Evolutionary conservation across 1,284 basidiomycete genomes (phyloP).

Genomic region (Leccinum laetum): DNA sequence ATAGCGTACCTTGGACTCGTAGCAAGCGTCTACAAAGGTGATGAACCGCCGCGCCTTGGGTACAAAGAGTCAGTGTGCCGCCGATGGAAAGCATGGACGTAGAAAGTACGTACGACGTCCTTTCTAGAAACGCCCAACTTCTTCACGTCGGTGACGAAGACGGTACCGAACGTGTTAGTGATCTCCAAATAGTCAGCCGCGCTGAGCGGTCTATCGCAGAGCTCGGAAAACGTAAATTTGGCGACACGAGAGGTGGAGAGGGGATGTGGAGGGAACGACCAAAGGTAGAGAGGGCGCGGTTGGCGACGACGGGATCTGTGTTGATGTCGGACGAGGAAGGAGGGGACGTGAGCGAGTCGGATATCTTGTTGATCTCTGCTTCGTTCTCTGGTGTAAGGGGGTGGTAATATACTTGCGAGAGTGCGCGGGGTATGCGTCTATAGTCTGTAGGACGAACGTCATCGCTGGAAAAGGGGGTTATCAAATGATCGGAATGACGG

Average conservation of each 20-base stretch:
- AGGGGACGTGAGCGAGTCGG: constrained; percentile 64
- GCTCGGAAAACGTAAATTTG: constrained; percentile 83
- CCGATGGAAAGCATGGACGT: background rate
- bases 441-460: constrained; percentile 67
- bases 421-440: constrained; percentile 84
- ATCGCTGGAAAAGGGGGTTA: background rate
- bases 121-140: constrained; percentile 88
- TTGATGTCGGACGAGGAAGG: constrained; percentile 29
- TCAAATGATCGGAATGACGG: constrained; percentile 2
- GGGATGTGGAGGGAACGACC: constrained; percentile 80
- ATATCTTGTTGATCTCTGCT: constrained; percentile 81
- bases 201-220: constrained; percentile 89
- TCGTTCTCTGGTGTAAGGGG: constrained; percentile 71
- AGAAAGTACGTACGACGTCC: constrained; percentile 62
- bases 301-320: constrained; percentile 55
- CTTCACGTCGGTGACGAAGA: constrained; percentile 89
- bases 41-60: constrained; percentile 89
- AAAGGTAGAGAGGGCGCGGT: constrained; percentile 84
- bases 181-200: constrained; percentile 98
- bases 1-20: constrained; percentile 76
- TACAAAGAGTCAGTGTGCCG: background rate
- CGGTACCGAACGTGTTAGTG: constrained; percentile 82
- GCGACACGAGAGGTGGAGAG: constrained; percentile 81
- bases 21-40: constrained; percentile 96
- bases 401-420: constrained; percentile 91